phyloP scores from a whole-genome alignment of 1,139 yeast species.

The Protomyces macrosporus region DNA sequence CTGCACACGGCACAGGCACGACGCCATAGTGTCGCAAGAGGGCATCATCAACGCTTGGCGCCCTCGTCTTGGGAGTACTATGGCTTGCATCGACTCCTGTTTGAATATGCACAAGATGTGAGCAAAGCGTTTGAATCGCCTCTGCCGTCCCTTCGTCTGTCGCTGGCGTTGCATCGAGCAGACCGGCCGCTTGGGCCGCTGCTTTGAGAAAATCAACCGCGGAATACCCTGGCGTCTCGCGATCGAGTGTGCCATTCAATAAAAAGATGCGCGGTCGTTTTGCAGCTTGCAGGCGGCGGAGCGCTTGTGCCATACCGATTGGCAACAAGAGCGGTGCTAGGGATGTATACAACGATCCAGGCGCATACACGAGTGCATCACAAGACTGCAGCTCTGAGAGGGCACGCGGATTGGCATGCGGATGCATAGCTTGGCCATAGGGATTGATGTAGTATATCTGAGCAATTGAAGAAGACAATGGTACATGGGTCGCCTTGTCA shows the following conservation, averaged over 20 bases:
- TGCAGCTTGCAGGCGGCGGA: neutral
- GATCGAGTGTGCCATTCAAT: conserved; percentile 8
- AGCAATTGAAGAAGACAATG: conserved; percentile 68
- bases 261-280: neutral
- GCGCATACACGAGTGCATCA: conserved; percentile 63
- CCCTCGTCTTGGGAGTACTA: too few species aligned
- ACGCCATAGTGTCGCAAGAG: too few species aligned
- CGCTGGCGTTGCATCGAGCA: neutral
- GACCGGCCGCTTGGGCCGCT: neutral
- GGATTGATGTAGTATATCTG: conserved; percentile 78
- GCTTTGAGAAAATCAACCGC: neutral
- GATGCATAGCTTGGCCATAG: conserved; percentile 81
- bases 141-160: neutral
- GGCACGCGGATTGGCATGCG: conserved; percentile 65
- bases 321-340: conserved; percentile 1
- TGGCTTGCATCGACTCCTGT: neutral
- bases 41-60: too few species aligned
- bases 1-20: too few species aligned
- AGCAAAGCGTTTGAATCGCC: neutral
- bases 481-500: conserved; percentile 54
- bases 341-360: conserved; percentile 56
- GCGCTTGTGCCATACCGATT: neutral
- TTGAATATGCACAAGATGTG: conserved; percentile 1
- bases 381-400: conserved; percentile 49
- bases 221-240: conserved; percentile 1